Evolutionary conservation across 83 land plant genomes (phyloP), one percentile per base, ranked within the genome.

Genomic region (Picea abies): DNA sequence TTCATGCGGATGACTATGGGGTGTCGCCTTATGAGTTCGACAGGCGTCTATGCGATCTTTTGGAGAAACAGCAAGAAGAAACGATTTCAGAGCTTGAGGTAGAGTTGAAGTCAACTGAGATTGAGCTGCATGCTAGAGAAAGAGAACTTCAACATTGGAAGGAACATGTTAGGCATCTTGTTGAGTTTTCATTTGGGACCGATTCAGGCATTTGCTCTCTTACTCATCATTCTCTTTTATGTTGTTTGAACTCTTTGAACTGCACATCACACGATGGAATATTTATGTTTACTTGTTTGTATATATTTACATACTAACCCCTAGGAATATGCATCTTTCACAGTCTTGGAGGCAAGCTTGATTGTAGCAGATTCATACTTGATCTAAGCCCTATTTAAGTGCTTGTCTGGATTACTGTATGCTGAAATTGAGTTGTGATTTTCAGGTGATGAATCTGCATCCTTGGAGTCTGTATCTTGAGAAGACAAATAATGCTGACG

Each of bases 1-100:
- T 47, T 41, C 52, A 71, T 71, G 3, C 3, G 76, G 49, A 71
- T 41, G 7, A 71, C 22, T 4, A 71, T 71, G 76, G 76, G 19
- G 76, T 71, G 8, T 71, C 76, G 20, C 52, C 76, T 0, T 71
- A 71, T 71, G 76, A 41, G 76, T 71, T 71, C 32, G 76, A 71
- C 47, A 41, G 76, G 23, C 52, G 8, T 41, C 23, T 71, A 71
- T 47, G 76, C 12, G 23, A 71, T 39, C 49, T 71, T 71, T 37
- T 41, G 23, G 76, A 41, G 41, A 41, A 71, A 71, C 76, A 71
- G 12, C 76, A 71, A 71, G 49, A 71, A 71, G 76, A 71, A 71
- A 41, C 19, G 20, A 71, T 71, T 71, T 39, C 49, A 39, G 52
- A 71, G 52, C 76, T 71, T 41, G 52, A 41, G 22, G 8, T 39